These are phyloP conservation scores for Alternaria postmessia DNA, from an alignment of 2,329 filamentous ascomycete genomes.

Conservation along the genomic window DNA sequence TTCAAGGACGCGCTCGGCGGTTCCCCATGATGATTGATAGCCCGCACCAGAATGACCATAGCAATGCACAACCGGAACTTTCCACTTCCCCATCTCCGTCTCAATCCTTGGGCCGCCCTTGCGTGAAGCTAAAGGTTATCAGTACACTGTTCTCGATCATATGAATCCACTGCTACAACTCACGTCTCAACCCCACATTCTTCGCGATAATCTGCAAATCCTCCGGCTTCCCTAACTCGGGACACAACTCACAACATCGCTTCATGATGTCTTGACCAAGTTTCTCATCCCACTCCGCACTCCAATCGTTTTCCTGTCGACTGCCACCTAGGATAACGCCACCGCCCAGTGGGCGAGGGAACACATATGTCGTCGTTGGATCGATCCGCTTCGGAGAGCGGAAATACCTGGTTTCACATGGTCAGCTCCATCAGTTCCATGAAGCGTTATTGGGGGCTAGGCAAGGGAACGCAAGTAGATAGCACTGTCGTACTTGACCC, in stretches of 20 bases:
- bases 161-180: constrained; percentile 16
- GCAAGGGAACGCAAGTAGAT: not conserved
- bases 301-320: constrained; percentile 82
- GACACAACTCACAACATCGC: constrained; percentile 71
- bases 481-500: constrained; percentile 13
- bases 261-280: constrained; percentile 85
- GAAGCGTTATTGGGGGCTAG: not conserved
- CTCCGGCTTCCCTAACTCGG: constrained; percentile 72
- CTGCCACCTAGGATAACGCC: constrained; percentile 87
- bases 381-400: constrained; percentile 54
- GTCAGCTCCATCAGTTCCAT: not conserved
- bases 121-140: constrained; percentile 61
- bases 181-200: constrained; percentile 77
- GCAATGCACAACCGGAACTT: constrained; percentile 71
- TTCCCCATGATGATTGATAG: constrained; percentile 63
- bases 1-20: constrained; percentile 51
- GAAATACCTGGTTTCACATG: constrained; percentile 37
- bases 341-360: constrained; percentile 65
- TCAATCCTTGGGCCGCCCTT: constrained; percentile 79
- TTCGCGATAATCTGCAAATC: constrained; percentile 80
- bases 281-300: constrained; percentile 77
- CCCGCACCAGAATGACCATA: constrained; percentile 84
- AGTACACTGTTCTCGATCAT: not conserved
- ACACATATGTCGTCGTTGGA: constrained; percentile 55
- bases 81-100: constrained; percentile 66